Evolutionary conservation across 306 rosid species (phyloP), one percentile per base, ranked within the genome.

Genomic region (Malus orientalis): DNA sequence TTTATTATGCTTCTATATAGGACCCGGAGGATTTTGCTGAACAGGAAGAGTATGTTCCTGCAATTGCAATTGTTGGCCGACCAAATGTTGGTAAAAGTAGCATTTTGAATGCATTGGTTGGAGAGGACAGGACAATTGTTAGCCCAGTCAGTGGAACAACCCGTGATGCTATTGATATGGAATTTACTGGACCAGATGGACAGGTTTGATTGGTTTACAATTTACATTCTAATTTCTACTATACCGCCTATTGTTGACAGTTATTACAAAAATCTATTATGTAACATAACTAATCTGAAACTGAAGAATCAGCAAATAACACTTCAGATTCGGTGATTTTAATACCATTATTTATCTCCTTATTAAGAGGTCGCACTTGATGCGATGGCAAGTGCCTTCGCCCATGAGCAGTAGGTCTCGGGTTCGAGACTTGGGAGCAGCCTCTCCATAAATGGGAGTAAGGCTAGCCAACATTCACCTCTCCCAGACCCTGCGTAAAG

Each of bases 61-160:
- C 97, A 75, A 84, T 95, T 79, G 89, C 98, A 69, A 92, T 95
- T 85, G 98, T 95, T 78, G 98, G 98, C 36, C 93, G 98, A 82
- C 98, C 98, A 70, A 95, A 95, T 92, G 98, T 95, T 82, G 97
- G 98, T 78, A 95, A 95, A 83, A 95, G 98, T 80, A 92, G 97
- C 88, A 95, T 95, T 88, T 89, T 95, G 86, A 95, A 95, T 79
- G 97, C 98, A 44, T 77, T 95, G 84, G 91, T 95, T 74, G 93
- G 96, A 29, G 98, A 95, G 84, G 98, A 89, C 87, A 86, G 97
- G 84, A 90, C 97, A 55, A 95, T 95, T 80, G 98, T 95, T 77
- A 95, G 98, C 87, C 98, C 98, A 30, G 75, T 95, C 92, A 95
- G 98, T 80, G 98, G 98, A 80, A 95, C 98, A 40, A 95, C 97